Percentiles rank a stretch among this genome's conserved stretches.
Conservation (phyloP, 139 green algal genomes). For the Coelastrella sp. region DNA sequence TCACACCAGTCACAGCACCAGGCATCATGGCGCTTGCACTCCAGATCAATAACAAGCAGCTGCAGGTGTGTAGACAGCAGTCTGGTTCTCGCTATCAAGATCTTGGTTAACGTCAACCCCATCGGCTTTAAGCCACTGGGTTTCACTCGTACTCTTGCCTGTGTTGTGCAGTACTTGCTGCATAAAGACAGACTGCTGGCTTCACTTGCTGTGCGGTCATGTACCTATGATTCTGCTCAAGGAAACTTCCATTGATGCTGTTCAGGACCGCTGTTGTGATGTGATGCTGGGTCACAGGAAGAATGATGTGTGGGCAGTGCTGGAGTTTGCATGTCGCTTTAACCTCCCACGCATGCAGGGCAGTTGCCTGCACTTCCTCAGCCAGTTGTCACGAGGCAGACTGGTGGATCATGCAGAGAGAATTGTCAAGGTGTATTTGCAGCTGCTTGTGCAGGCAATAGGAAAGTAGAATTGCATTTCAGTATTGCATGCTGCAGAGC, state of each 20-base stretch:
- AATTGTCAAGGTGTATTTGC: constrained; percentile 34
- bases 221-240: not conserved
- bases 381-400: not conserved
- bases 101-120: not conserved
- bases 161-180: too few relatives aligned
- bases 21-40: constrained; percentile 34
- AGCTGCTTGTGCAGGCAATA: too few relatives aligned
- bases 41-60: not conserved
- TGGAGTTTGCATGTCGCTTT: constrained; percentile 43
- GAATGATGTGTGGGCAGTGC: constrained; percentile 36
- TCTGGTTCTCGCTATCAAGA: not conserved
- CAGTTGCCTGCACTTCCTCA: constrained; percentile 29
- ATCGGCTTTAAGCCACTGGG: too few relatives aligned
- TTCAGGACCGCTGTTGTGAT: constrained; percentile 35
- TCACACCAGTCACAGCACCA: constrained; percentile 12
- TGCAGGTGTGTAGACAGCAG: constrained; percentile 6
- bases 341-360: constrained; percentile 25
- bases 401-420: constrained; percentile 21
- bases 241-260: not conserved
- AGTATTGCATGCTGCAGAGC: too few relatives aligned
- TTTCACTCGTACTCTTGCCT: too few relatives aligned
- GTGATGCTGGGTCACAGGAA: constrained; percentile 28
- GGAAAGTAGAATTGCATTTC: too few relatives aligned
- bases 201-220: too few relatives aligned
- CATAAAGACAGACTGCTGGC: too few relatives aligned